Evolutionary conservation across 1,139 yeast species (phyloP), one percentile per base, ranked within the genome.

Genomic region (Blastobotrys apis): DNA sequence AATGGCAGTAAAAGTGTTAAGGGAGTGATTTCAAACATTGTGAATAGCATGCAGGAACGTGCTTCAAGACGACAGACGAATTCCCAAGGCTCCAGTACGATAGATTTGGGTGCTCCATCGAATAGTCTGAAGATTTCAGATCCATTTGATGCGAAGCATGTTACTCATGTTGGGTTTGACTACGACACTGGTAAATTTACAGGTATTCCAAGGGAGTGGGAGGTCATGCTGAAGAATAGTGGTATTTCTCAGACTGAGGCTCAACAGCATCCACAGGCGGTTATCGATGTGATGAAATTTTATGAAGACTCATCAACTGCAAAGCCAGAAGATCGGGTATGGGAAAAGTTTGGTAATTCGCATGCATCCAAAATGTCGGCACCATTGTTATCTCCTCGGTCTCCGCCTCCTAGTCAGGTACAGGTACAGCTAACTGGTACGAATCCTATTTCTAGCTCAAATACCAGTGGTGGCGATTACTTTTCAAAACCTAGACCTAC

Each of bases 121-220:
- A 41, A 38, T 16, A 35, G 37, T 8, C 70, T 83, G 65, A 81
- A 80, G 54, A 88, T 92, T 41, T 84, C 95, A 30, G 82, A 88
- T 0, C 97, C 97, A 0, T 87, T 83, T 63, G 88, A 86, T 59
- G 85, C 94, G 25, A 83, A 86, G 57, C 95, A 88, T 60, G 84
- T 87, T 33, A 87, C 94, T 2, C 97, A 92, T 64, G 97, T 92
- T 10, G 97, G 95, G 19, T 82, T 84, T 48, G 92, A 90, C 63
- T 67, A 74, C 22, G 82, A 80, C 55, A 82, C 92, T 27, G 95
- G 96, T 8, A 81, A 85, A 47, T 90, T 84, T 58, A 84, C 92
- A 1, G 97, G 96, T 1, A 72, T 90, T 44, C 98, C 97, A 1
- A 79, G 78, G 39, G 96, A 86, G 62, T 92, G 98, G 98, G 92